Percentiles rank a stretch among this genome's conserved stretches.
These are phyloP conservation scores for Pyricularia pennisetigena DNA, from an alignment of 2,329 filamentous ascomycete species.

Conservation along the genomic window DNA sequence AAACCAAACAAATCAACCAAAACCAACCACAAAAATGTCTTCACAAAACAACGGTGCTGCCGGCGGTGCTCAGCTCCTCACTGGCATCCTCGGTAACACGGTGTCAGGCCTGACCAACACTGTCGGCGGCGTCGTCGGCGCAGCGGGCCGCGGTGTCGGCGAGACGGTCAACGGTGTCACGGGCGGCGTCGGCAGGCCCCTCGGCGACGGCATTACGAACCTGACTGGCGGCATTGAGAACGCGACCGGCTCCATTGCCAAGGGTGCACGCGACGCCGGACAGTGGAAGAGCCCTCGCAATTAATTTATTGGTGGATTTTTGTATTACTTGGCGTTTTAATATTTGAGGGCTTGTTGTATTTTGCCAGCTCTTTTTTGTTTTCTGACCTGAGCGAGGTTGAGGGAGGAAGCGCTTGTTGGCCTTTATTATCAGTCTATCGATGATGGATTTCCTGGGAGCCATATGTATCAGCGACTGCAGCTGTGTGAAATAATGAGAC, in stretches of 20 bases:
- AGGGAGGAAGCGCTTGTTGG: background rate
- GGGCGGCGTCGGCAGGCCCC: conserved; percentile 40
- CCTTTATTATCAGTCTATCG: background rate
- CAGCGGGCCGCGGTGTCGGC: conserved; percentile 45
- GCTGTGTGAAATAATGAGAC: background rate
- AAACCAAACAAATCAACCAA: background rate
- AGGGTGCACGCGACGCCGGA: conserved; percentile 7
- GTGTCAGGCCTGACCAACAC: conserved; percentile 20
- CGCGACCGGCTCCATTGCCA: conserved; percentile 22
- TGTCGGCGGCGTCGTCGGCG: conserved; percentile 26
- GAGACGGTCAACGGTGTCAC: conserved; percentile 44
- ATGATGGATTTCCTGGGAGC: too few relatives aligned
- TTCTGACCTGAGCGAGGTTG: background rate
- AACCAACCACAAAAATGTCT: background rate
- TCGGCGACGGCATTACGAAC: conserved; percentile 45
- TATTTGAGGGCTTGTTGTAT: background rate
- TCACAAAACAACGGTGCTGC: conserved; percentile 7
- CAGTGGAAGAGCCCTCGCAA: conserved; percentile 6
- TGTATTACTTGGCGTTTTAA: background rate
- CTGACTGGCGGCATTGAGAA: conserved; percentile 43
- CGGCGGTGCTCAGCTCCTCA: conserved; percentile 18
- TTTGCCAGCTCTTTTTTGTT: background rate
- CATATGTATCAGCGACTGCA: too few relatives aligned
- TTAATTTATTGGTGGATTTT: background rate
- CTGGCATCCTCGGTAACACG: conserved; percentile 20